Evolutionary conservation across 2,329 filamentous ascomycete genomes (phyloP), one percentile per base, ranked within the genome.

Genomic region (Claviceps purpurea): DNA sequence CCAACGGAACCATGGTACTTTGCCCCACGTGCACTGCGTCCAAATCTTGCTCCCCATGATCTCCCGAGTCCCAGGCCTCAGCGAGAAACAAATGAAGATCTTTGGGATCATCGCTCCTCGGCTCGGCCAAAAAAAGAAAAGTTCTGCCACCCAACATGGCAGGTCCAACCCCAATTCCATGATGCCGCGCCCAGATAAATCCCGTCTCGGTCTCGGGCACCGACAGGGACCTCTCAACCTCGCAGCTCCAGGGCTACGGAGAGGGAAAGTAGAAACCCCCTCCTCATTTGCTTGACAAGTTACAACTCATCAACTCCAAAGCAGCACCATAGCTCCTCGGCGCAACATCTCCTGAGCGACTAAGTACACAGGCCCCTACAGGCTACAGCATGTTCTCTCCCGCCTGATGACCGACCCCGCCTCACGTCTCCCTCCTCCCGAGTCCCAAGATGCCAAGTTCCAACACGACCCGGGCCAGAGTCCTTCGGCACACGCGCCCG

Each of bases 101-200:
- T 30, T 30, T 30, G 26, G 26, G 26, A 30, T 10, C 26, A 10
- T 30, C 26, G 26, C 26, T 30, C 2, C 26, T 30, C 26, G 26
- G 8, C 26, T 30, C 26, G 26, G 8, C 8, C 7, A 30, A 30
- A 16, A 41, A 24, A 38, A 26, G 8, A 26, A 5, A 26, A 8
- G 26, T 30, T 2, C 26, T 30, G 2, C 26, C 26, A 8, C 26
- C 26, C 3, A 2, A 4, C 6, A 26, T 24, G 20, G 22, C 2
- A 84, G 82, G 65, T 81, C 49, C 84, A 88, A 79, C 82, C 84
- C 0, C 68, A 30, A 30, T 30, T 30, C 72, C 2, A 73, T 77
- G 38, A 70, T 87, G 62, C 85, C 85, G 6, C 79, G 84, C 26
- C 82, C 82, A 1, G 82, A 86, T 62, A 62, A 87, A 14, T 65